Percentiles rank a stretch among this genome's conserved stretches.
Evolutionary conservation across 148 eudicot genomes (phyloP).

Genomic region (Chenopodium berlandieri): DNA sequence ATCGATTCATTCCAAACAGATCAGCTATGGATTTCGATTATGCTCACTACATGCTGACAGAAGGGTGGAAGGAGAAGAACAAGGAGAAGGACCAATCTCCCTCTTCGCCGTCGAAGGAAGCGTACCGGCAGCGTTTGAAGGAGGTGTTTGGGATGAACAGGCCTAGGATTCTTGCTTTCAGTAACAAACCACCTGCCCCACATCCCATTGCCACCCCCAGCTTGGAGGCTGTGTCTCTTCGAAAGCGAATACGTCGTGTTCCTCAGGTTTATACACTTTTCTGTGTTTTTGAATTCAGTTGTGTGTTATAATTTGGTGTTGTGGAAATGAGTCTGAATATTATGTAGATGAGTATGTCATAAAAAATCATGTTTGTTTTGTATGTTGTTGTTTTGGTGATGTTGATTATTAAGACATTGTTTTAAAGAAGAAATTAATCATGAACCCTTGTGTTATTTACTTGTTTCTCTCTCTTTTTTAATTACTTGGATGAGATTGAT

Average conservation of each 20-base stretch:
- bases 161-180: constrained; percentile 72
- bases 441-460: too few species aligned
- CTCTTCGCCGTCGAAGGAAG: constrained; percentile 67
- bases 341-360: too few species aligned
- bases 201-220: not conserved
- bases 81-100: constrained; percentile 55
- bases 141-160: constrained; percentile 74
- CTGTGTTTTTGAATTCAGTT: not conserved
- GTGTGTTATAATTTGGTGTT: too few species aligned
- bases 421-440: too few species aligned
- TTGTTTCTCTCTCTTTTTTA: too few species aligned
- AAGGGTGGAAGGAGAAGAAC: constrained; percentile 45
- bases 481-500: too few species aligned
- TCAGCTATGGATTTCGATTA: constrained; percentile 79
- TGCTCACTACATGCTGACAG: constrained; percentile 79
- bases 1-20: constrained; percentile 74
- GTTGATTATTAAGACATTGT: too few species aligned
- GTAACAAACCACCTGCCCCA: constrained; percentile 66
- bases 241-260: not conserved
- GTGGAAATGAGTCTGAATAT: too few species aligned
- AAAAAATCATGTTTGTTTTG: too few species aligned
- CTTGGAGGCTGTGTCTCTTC: not conserved
- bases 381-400: too few species aligned
- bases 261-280: not conserved
- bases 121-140: constrained; percentile 58